Percentiles rank a stretch among this genome's conserved stretches.
Evolutionary conservation across 352 stramenopile species (phyloP).

Genomic region (Globisporangium camurandrum): DNA sequence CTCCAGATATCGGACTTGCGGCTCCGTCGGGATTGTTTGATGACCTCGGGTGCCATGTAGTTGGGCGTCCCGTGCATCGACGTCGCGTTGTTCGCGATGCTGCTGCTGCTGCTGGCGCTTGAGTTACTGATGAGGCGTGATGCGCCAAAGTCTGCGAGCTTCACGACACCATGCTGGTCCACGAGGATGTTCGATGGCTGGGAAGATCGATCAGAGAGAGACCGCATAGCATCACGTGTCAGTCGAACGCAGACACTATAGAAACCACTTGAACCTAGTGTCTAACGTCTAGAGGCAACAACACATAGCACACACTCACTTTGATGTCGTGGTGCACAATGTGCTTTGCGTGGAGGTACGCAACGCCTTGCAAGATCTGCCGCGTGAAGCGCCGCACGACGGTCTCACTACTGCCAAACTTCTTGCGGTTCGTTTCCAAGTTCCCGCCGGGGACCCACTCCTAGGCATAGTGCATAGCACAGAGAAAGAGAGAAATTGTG

Average conservation of each 20-base stretch:
- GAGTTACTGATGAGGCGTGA: constrained; percentile 69
- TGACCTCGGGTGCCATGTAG: constrained; percentile 86
- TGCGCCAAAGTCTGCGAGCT: constrained; percentile 92
- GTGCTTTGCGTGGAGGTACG: constrained; percentile 77
- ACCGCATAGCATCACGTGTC: too few species aligned
- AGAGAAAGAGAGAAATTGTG: too few species aligned
- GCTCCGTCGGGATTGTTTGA: constrained; percentile 78
- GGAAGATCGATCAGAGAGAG: not conserved
- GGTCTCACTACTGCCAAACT: constrained; percentile 66
- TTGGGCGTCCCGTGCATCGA: constrained; percentile 77
- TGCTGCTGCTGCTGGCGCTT: constrained; percentile 39
- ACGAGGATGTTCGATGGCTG: constrained; percentile 91
- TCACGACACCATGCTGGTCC: constrained; percentile 90
- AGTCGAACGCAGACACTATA: too few species aligned
- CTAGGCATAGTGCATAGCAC: constrained; percentile 12
- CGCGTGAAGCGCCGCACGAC: constrained; percentile 68
- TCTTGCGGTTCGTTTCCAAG: constrained; percentile 71
- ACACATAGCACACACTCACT: constrained; percentile 18
- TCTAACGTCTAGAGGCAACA: not conserved
- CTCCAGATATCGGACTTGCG: constrained; percentile 81
- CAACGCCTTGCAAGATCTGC: constrained; percentile 82
- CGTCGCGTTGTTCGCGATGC: constrained; percentile 29
- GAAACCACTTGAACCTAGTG: too few species aligned
- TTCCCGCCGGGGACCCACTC: constrained; percentile 87
- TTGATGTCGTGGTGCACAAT: constrained; percentile 85